Conservation (phyloP, 139 green algal genomes). For the Coelastrella sp. region DNA sequence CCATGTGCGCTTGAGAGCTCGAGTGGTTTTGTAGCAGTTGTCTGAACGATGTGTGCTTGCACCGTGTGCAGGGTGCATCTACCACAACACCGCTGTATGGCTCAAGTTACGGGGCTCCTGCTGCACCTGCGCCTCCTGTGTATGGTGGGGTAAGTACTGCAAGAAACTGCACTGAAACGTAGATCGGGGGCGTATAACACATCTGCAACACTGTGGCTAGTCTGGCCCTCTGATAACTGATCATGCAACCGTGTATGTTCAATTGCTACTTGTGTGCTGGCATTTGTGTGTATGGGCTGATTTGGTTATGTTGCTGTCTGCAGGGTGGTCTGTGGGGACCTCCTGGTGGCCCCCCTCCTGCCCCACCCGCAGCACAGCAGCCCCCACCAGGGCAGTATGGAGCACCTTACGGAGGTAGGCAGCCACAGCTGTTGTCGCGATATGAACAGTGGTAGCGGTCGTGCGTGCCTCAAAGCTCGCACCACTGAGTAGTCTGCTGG, state of each 20-base stretch:
- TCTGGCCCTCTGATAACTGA: too few species aligned
- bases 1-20: neutral
- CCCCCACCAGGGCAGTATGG: slow-evolving; percentile 22
- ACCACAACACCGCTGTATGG: slow-evolving; percentile 40
- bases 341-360: slow-evolving; percentile 11
- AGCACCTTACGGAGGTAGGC: slow-evolving; percentile 22
- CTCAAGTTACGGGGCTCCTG: slow-evolving; percentile 30
- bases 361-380: slow-evolving; percentile 16
- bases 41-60: too few species aligned
- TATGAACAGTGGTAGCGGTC: too few species aligned
- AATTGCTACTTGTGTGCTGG: too few species aligned
- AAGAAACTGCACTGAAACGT: neutral
- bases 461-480: too few species aligned
- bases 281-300: too few species aligned
- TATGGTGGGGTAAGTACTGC: slow-evolving; percentile 32
- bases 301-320: neutral
- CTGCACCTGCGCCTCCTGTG: slow-evolving; percentile 11
- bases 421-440: neutral
- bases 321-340: slow-evolving; percentile 41
- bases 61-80: neutral
- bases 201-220: too few species aligned
- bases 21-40: neutral
- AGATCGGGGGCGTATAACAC: neutral
- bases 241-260: too few species aligned
- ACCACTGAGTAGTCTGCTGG: too few species aligned